Evolutionary conservation across 306 rosid species (phyloP), one percentile per base, ranked within the genome.

Genomic region (Calophaca sinica): DNA sequence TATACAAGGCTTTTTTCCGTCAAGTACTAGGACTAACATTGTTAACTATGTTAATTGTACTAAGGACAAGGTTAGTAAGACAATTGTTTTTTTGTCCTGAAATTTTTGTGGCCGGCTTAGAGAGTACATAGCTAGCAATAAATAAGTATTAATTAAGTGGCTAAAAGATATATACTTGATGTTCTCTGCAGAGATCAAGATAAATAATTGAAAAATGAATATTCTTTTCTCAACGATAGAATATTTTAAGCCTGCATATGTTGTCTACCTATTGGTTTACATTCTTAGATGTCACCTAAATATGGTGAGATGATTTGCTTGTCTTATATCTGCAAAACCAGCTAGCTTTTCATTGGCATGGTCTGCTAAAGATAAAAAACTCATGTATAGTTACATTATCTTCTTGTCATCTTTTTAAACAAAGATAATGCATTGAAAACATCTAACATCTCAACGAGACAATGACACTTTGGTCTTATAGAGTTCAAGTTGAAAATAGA

Each of bases 41-140:
- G 89, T 46, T 75, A 52, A 72, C 70, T 66, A 45, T 77, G 84
- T 72, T 65, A 75, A 45, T 12, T 52, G n/a, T 4, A 28, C 36
- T 9, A 12, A 20, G n/a, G 62, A 61, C 50, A 52, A 75, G 69
- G 42, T 5, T n/a, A 12, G 39, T 10, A 41, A 58, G 52, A 69
- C 51, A 46, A 36, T 38, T 39, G 63, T 11, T 29, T 11, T 20
- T 14, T 66, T 39, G 73, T 45, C 10, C 31, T 42, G 46, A 63
- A 28, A 11, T 8, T 63, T 35, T 64, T 73, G 70, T 75, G 48
- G 88, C 90, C 83, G 86, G 81, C 86, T 39, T 52, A 70, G 62
- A 35, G 32, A 20, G 15, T 26, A 65, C 62, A 11, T 41, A 28
- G 70, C 29, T 15, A 9, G 68, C 33, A 48, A 58, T 14, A 14